These are phyloP conservation scores for Datura wrightii DNA, from an alignment of 257 asterid genomes.

Conservation along the genomic window DNA sequence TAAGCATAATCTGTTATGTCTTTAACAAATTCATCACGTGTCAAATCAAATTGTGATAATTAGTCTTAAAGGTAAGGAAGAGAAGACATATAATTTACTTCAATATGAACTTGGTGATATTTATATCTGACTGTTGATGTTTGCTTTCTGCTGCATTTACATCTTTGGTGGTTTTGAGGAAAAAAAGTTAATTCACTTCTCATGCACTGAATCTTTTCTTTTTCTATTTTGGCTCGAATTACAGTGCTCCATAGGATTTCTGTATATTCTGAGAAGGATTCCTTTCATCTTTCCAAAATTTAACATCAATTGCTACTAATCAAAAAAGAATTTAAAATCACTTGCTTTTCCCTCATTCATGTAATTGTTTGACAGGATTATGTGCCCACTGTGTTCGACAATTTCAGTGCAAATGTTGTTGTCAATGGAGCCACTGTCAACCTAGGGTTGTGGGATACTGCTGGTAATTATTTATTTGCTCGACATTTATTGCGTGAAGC, in stretches of 20 bases:
- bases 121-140: neutral
- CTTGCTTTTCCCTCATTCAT: neutral
- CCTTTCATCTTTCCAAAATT: neutral
- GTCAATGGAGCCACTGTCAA: slow-evolving; percentile 47
- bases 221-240: neutral
- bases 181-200: neutral
- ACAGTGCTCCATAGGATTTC: neutral
- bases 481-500: slow-evolving; percentile 7
- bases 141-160: neutral
- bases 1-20: neutral
- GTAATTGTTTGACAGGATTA: slow-evolving; percentile 40
- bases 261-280: neutral
- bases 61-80: neutral
- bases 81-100: neutral
- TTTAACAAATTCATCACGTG: neutral
- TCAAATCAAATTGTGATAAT: neutral
- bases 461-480: slow-evolving; percentile 37
- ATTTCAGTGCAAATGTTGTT: slow-evolving; percentile 49
- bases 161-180: neutral
- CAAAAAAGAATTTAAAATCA: neutral
- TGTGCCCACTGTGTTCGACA: slow-evolving; percentile 48
- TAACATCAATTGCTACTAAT: neutral
- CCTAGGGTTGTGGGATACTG: slow-evolving; percentile 51
- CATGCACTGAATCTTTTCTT: neutral
- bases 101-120: neutral